These are phyloP conservation scores for Phytophthora hibernalis DNA, from an alignment of 352 stramenopile genomes.

Conservation along the genomic window DNA sequence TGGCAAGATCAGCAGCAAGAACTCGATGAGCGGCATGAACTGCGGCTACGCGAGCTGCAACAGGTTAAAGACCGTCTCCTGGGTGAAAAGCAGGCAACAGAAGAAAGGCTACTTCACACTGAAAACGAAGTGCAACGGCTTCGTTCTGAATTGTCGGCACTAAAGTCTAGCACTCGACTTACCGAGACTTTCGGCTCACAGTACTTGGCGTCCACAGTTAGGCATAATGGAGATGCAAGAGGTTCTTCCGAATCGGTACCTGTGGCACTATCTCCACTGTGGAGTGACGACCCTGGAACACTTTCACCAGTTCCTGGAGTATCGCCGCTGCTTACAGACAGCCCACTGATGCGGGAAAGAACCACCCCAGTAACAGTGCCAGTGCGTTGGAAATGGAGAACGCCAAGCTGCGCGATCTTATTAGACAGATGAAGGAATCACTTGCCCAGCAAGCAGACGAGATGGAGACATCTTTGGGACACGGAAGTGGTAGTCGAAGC, in stretches of 20 bases:
- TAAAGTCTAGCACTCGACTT: constrained; percentile 55
- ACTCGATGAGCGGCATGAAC: constrained; percentile 47
- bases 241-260: constrained; percentile 24
- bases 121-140: constrained; percentile 72
- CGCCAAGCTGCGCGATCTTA: constrained; percentile 70
- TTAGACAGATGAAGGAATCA: constrained; percentile 80
- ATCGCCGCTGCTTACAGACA: constrained; percentile 61
- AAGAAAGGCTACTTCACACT: constrained; percentile 64
- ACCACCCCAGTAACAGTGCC: neutral
- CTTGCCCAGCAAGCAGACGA: constrained; percentile 57
- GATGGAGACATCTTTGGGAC: constrained; percentile 16
- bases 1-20: constrained; percentile 73
- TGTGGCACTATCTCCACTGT: constrained; percentile 56
- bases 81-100: constrained; percentile 61
- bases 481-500: constrained; percentile 20
- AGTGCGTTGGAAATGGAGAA: constrained; percentile 63
- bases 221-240: constrained; percentile 13
- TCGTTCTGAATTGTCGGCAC: constrained; percentile 53
- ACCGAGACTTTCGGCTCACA: constrained; percentile 56
- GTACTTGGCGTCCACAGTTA: constrained; percentile 21
- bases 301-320: constrained; percentile 58
- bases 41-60: constrained; percentile 61
- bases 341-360: constrained; percentile 27
- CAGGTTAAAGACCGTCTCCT: constrained; percentile 61
- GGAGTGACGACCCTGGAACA: constrained; percentile 72